Evolutionary conservation across 768 basidiomycete species (phyloP), one percentile per base, ranked within the genome.

Genomic region (Lentinula lateritia): DNA sequence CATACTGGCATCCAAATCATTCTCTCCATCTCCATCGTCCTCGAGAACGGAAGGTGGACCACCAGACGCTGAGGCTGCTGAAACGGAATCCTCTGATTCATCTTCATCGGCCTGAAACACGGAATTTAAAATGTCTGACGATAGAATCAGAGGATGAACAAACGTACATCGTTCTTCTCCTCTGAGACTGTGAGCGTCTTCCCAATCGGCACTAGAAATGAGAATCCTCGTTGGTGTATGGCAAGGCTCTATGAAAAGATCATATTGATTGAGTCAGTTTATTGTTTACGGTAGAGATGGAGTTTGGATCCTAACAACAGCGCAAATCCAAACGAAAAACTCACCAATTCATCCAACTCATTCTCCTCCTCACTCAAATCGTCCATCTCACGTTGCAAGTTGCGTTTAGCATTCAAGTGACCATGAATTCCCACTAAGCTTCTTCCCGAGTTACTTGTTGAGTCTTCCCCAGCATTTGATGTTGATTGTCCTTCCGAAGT

Each of bases 341-440:
- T 64, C 68, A 89, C 91, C 65, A 84, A 77, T 48, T 89, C 88
- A 62, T 93, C 91, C n/a, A 93, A 69, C 66, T 92, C 89, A 56
- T 78, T 83, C 73, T 93, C 92, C 70, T 93, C 92, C 61, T 93
- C 92, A 62, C 89, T 92, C 63, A 93, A 73, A 67, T 93, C 90
- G 52, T 91, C 89, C 79, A 90, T 88, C 70, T 93, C 90, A 43
- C 84, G 82, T 63, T 83, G 81, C 35, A 92, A 70, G 71, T 93
- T 87, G 23, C 92, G 83, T 45, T 80, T 77, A 36, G 80, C 78
- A 66, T 85, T 87, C 65, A 91, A 72, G 48, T 83, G 80, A 1
- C 80, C 82, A 65, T 86, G 82, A 2, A 75, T 75, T 55, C 82
- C 80, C 42, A 81, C 76, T n/a, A n/a, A 41, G 0, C 5, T 7